phyloP scores from a whole-genome alignment of 2,329 filamentous ascomycete genomes.

The Fusarium oligoseptatum region DNA sequence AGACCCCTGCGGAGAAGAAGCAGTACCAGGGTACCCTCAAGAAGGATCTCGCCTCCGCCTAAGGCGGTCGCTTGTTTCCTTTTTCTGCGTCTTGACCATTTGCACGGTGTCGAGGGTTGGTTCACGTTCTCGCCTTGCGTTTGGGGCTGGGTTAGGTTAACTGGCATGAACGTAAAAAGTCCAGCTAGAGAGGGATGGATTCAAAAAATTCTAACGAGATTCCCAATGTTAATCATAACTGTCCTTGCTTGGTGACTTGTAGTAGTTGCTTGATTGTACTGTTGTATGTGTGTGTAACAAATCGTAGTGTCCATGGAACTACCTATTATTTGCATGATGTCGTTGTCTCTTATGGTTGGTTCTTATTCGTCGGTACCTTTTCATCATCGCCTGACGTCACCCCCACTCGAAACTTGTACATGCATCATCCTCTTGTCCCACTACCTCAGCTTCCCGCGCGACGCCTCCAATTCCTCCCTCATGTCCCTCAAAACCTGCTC shows the following conservation, averaged over 20 bases:
- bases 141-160: conserved; percentile 54
- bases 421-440: conserved; percentile 29
- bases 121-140: conserved; percentile 51
- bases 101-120: conserved; percentile 69
- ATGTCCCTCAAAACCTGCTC: conserved; percentile 36
- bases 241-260: conserved; percentile 23
- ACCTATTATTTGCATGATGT: background rate
- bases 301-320: background rate
- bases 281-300: background rate
- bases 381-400: conserved; percentile 48
- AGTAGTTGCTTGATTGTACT: background rate
- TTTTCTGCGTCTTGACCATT: conserved; percentile 59
- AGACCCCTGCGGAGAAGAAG: conserved; percentile 98
- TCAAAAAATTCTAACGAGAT: conserved; percentile 52
- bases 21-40: conserved; percentile 98
- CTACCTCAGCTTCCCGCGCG: conserved; percentile 13
- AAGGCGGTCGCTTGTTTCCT: conserved; percentile 56
- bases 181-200: conserved; percentile 52
- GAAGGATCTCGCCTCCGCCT: conserved; percentile 81
- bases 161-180: conserved; percentile 54
- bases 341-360: background rate
- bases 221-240: conserved; percentile 50
- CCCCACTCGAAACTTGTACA: conserved; percentile 42
- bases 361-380: background rate
- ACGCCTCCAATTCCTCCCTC: conserved; percentile 25